Evolutionary conservation across 768 basidiomycete species (phyloP).

Genomic region (Phylloporus sp.): DNA sequence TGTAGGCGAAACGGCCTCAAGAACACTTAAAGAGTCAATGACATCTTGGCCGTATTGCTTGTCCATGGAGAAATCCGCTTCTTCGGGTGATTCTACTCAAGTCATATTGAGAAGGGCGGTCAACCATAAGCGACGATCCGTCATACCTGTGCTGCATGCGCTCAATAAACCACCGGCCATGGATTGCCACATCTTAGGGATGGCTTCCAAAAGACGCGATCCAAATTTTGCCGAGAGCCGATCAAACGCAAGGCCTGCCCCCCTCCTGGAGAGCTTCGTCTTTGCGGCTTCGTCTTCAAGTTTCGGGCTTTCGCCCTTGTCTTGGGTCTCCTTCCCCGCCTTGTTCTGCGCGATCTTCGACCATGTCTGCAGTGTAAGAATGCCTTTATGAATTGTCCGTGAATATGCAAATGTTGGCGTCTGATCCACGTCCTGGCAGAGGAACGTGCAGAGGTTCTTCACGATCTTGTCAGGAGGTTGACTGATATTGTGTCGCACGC

Average conservation of each 20-base stretch:
- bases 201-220: conserved; percentile 58
- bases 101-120: neutral
- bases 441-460: conserved; percentile 93
- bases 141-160: conserved; percentile 63
- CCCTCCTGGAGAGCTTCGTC: conserved; percentile 73
- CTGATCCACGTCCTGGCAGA: conserved; percentile 86
- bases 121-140: neutral
- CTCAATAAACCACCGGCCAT: conserved; percentile 77
- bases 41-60: conserved; percentile 82
- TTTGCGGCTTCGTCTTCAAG: conserved; percentile 53
- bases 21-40: conserved; percentile 87
- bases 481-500: conserved; percentile 61
- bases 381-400: conserved; percentile 61
- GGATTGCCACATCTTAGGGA: conserved; percentile 96
- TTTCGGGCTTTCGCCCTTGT: conserved; percentile 41
- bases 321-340: conserved; percentile 38
- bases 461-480: conserved; percentile 96
- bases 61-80: conserved; percentile 64
- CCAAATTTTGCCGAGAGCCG: conserved; percentile 79
- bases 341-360: conserved; percentile 34
- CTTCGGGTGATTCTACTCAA: conserved; percentile 46
- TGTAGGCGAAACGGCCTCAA: conserved; percentile 76
- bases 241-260: conserved; percentile 79
- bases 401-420: conserved; percentile 84
- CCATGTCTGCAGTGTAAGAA: conserved; percentile 65